These are phyloP conservation scores for Suhomyces sp. DNA, from an alignment of 805 yeast species.

Conservation along the genomic window DNA sequence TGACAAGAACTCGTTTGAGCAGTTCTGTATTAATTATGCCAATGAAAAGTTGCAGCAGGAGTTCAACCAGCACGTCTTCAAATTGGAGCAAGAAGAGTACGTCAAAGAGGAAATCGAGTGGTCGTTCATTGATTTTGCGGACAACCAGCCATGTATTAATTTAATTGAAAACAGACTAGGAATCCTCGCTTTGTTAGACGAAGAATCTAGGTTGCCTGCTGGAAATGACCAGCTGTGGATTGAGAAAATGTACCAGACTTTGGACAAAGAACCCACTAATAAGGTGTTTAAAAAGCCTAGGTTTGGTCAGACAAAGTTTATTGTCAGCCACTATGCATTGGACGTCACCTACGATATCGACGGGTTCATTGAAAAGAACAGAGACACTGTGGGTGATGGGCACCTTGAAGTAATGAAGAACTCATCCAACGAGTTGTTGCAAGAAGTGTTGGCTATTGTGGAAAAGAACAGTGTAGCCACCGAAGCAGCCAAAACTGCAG, in stretches of 20 bases:
- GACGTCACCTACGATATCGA: conserved; percentile 90
- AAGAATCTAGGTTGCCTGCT: conserved; percentile 91
- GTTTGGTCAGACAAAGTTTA: conserved; percentile 86
- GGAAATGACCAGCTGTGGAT: conserved; percentile 93
- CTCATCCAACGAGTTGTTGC: conserved; percentile 63
- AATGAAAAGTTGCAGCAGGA: conserved; percentile 97
- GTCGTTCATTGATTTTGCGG: conserved; percentile 94
- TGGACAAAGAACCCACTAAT: conserved; percentile 73
- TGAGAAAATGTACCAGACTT: conserved; percentile 80
- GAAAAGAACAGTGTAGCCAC: conserved; percentile 56
- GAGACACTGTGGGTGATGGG: conserved; percentile 97
- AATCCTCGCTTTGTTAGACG: conserved; percentile 83
- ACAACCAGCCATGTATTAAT: conserved; percentile 94
- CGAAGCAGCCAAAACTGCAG: conserved; percentile 32
- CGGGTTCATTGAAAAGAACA: conserved; percentile 93
- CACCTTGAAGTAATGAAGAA: conserved; percentile 79
- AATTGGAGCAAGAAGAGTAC: conserved; percentile 94
- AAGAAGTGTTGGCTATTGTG: conserved; percentile 60
- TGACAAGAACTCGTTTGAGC: conserved; percentile 91
- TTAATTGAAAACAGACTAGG: conserved; percentile 89
- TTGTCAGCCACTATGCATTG: conserved; percentile 90
- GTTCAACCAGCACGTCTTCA: conserved; percentile 95
- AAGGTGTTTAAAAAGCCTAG: conserved; percentile 88
- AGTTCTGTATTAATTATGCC: conserved; percentile 95
- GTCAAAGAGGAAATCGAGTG: conserved; percentile 89